phyloP scores from a whole-genome alignment of 129 eudicot genomes.

The Pittosporum tobira region DNA sequence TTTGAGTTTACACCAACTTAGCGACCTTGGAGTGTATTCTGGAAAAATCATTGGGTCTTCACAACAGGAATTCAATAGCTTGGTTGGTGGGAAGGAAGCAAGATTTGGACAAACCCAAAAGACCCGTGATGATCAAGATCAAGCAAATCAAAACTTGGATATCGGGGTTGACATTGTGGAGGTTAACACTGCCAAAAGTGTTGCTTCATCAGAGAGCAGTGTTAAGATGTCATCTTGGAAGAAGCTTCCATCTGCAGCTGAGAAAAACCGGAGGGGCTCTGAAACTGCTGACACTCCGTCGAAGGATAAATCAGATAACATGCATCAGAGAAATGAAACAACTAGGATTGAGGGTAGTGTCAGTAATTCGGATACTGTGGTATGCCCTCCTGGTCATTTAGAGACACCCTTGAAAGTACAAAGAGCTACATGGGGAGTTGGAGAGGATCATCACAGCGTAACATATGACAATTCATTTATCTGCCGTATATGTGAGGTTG shows the following conservation, averaged over 20 bases:
- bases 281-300: constrained; percentile 44
- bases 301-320: constrained; percentile 29
- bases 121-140: constrained; percentile 26
- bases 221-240: constrained; percentile 78
- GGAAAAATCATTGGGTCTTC: constrained; percentile 36
- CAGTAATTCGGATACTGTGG: constrained; percentile 33
- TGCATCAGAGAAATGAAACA: constrained; percentile 31
- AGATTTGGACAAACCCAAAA: constrained; percentile 22
- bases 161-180: constrained; percentile 28
- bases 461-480: constrained; percentile 74
- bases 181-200: constrained; percentile 58
- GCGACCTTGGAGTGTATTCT: constrained; percentile 78
- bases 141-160: constrained; percentile 23
- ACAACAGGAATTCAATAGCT: constrained; percentile 25
- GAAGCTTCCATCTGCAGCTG: constrained; percentile 61
- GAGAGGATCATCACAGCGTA: constrained; percentile 45
- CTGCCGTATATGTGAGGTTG: constrained; percentile 98
- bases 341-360: constrained; percentile 12
- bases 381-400: constrained; percentile 30
- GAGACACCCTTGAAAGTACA: constrained; percentile 36
- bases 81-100: constrained; percentile 27
- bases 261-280: constrained; percentile 36
- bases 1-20: constrained; percentile 66
- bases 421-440: constrained; percentile 38
- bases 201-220: constrained; percentile 48